phyloP scores from a whole-genome alignment of 2,329 filamentous ascomycete genomes.

The Colletotrichum viniferum region DNA sequence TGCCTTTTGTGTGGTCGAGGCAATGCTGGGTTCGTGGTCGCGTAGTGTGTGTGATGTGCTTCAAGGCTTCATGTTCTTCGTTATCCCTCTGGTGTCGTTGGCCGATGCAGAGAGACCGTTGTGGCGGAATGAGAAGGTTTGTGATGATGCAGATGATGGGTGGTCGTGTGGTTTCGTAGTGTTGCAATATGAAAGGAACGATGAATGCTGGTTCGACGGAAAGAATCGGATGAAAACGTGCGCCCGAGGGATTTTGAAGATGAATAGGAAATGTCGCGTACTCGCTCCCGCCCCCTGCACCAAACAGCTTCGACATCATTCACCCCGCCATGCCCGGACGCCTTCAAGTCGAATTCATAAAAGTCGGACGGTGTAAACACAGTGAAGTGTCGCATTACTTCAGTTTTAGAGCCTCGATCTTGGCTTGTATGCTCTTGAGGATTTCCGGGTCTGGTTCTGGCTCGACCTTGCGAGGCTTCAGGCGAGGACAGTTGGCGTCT shows the following conservation, averaged over 20 bases:
- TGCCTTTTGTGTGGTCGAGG: background rate
- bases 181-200: slow-evolving; percentile 12
- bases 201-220: slow-evolving; percentile 7
- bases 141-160: slow-evolving; percentile 13
- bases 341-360: slow-evolving; percentile 5
- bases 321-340: slow-evolving; percentile 4
- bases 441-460: slow-evolving; percentile 66
- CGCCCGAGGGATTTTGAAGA: background rate
- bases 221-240: slow-evolving; percentile 9
- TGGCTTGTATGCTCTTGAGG: slow-evolving; percentile 60
- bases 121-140: slow-evolving; percentile 5
- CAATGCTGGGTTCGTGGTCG: slow-evolving; percentile 7
- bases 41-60: background rate
- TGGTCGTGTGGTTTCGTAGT: slow-evolving; percentile 19
- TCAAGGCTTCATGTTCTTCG: slow-evolving; percentile 17
- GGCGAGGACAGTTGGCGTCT: slow-evolving; percentile 63
- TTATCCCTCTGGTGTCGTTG: slow-evolving; percentile 3
- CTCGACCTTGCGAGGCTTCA: slow-evolving; percentile 63
- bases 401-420: slow-evolving; percentile 50
- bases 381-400: background rate
- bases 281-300: background rate
- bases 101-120: background rate
- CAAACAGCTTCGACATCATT: slow-evolving; percentile 1
- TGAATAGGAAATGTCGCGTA: slow-evolving; percentile 10
- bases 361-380: background rate